Base-by-base conservation (phyloP, 2,329 filamentous ascomycete genomes). In the Huntiella bhutanensis region DNA sequence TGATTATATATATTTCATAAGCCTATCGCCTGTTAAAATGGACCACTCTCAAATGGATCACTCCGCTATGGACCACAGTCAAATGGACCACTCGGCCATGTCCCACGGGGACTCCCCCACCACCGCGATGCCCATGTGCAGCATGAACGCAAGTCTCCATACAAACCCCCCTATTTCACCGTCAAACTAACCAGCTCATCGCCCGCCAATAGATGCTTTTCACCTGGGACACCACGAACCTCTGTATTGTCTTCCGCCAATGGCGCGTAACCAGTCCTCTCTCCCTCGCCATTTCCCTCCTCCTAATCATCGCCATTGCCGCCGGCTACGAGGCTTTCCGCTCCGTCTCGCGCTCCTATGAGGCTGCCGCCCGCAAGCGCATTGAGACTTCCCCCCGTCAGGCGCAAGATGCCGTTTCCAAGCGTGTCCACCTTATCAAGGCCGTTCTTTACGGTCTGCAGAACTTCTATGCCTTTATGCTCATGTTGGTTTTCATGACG, bases 401-500 rank as follows among this genome's bases (percentile, higher is more conserved):
- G 61, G 74, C 70, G 58, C 73, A 74, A 60, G 65, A 62, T 52
- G 66, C 68, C 52, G 67, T 73, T 52, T 73, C 75, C 60, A 73
- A 77, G 62, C 75, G 72, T 57, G 79, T 76, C 44, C 86, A 83
- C 62, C 59, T 92, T 51, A 66, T 84, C 61, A 88, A 94, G 68
- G 82, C 83, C 22, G 62, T 73, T 32, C 65, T 98, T 47, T 98
- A 98, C 66, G 88, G 80, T 15, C 63, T 91, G 44, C 91, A 98
- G 68, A 92, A 91, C 54, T 96, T 96, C 62, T 98, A 98, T 62
- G 92, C 87, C 41, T 96, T 98, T 58, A 96, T 98, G 71, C 87
- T 98, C 60, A 98, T 98, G 91, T 70, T 98, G 51, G 65, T 98
- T 16, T 98, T 98, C 64, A 98, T 98, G 91, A 98, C 91, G n/a